Base-by-base conservation (phyloP, 139 green algal genomes). In the Pleodorina starrii region DNA sequence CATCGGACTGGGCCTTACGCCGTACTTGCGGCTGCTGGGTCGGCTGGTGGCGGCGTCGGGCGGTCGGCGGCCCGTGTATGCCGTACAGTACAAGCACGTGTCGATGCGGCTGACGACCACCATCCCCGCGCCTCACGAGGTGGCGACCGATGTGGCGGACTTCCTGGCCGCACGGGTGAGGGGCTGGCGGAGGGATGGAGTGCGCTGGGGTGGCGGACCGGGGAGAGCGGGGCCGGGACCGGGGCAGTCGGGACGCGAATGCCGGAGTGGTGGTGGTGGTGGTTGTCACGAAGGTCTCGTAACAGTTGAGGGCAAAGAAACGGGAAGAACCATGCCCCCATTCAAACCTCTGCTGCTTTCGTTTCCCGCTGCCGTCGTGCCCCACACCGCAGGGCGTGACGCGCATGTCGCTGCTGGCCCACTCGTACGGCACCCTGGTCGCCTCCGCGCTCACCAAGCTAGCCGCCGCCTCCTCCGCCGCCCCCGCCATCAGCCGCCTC, bases 71-170 rank as follows among this genome's bases (percentile, higher is more conserved):
- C 87, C 72, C 2, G 32, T 94, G 50, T 59, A 93, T 6, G 91
- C 93, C 10, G 71, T 95, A 29, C 92, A 95, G 91, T 95, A 91
- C 84, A 91, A 90, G 60, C 93, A 95, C 78, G 76, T 94, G 36
- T 90, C 72, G 78, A 95, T 94, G 92, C 86, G 90, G 25, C 79
- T 94, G 23, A 91, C 91, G 11, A 23, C 72, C 40, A 60, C 83
- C 82, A 92, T 94, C 32, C 91, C 90, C 25, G 90, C 71, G 11
- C 90, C 90, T 7, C 71, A 87, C 14, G 85, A 92, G 77, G 90
- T 94, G 50, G 88, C 92, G 21, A 63, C 82, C 1, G 90, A 91
- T 38, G 91, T 94, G 77, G 81, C 81, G 81, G 81, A 29, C 0
- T 88, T 88, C 82, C 82, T 88, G n/a, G 44, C 11, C 25, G 46